phyloP scores from a whole-genome alignment of 495 filamentous ascomycete genomes.

The Aspergillus carlsbadensis region DNA sequence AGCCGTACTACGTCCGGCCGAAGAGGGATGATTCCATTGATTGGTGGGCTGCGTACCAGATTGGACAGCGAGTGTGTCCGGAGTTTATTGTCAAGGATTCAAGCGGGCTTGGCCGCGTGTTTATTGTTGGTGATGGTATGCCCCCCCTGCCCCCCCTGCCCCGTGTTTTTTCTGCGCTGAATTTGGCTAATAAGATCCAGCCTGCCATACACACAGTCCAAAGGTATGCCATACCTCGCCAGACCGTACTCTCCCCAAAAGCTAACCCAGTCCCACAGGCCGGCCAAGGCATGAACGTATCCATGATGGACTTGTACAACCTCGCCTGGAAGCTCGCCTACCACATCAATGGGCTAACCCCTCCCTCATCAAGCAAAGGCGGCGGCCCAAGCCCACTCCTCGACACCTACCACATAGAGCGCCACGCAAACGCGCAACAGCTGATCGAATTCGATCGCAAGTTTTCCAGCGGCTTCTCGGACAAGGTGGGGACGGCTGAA shows the following conservation, averaged over 20 bases:
- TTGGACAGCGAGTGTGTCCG: constrained; percentile 14
- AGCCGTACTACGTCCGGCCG: constrained; percentile 34
- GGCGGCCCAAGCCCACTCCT: constrained; percentile 53
- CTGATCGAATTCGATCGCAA: constrained; percentile 69
- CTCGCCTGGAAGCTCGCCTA: constrained; percentile 79
- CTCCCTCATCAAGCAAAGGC: neutral
- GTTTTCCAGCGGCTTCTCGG: constrained; percentile 49
- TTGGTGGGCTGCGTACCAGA: too few species aligned
- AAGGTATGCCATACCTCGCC: constrained; percentile 9
- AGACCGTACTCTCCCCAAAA: too few species aligned
- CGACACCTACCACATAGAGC: constrained; percentile 66
- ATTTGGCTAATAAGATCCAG: neutral
- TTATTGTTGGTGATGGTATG: constrained; percentile 58
- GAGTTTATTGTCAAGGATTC: constrained; percentile 49
- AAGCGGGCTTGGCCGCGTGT: constrained; percentile 40
- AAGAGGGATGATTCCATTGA: constrained; percentile 44
- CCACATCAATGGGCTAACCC: constrained; percentile 60
- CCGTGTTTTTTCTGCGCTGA: neutral
- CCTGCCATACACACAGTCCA: constrained; percentile 18
- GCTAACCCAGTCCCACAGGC: constrained; percentile 33
- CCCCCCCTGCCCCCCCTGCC: neutral
- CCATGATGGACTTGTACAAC: constrained; percentile 77
- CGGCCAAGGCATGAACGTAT: constrained; percentile 85
- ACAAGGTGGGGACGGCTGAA: constrained; percentile 34
- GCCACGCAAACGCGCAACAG: constrained; percentile 63